A percentile compares a stretch with the other conserved stretches of the same genome.
These are phyloP conservation scores for Carex kokanica DNA, from an alignment of 176 grass and related monocot species.

Conservation along the genomic window DNA sequence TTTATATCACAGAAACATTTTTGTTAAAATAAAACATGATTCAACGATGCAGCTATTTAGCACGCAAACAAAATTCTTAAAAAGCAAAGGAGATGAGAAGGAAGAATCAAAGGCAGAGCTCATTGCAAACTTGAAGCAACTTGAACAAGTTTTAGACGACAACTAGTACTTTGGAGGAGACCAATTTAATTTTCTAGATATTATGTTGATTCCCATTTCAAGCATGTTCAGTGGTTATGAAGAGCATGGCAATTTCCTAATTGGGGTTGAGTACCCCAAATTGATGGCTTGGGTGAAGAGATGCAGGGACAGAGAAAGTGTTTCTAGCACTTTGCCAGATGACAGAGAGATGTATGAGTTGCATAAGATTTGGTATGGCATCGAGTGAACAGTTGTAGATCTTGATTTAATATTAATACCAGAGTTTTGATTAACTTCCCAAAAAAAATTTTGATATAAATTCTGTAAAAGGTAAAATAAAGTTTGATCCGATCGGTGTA, in stretches of 20 bases:
- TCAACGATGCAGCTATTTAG: constrained; percentile 21
- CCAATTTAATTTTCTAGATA: constrained; percentile 32
- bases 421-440: too few species aligned
- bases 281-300: constrained; percentile 21
- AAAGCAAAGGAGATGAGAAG: constrained; percentile 28
- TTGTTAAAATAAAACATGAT: not conserved
- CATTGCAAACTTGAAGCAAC: not conserved
- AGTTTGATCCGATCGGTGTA: too few species aligned
- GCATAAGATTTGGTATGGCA: too few species aligned
- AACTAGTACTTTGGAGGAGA: constrained; percentile 23
- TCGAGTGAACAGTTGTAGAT: too few species aligned
- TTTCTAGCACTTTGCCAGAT: constrained; percentile 2
- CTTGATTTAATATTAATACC: too few species aligned
- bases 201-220: constrained; percentile 24
- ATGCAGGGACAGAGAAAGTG: constrained; percentile 41
- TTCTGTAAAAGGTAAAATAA: too few species aligned
- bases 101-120: constrained; percentile 25
- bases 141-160: constrained; percentile 35
- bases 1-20: too few species aligned
- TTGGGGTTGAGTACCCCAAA: constrained; percentile 1
- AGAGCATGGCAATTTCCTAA: not conserved
- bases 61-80: constrained; percentile 28
- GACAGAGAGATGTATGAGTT: not conserved
- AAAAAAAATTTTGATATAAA: too few species aligned
- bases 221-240: constrained; percentile 39